Base-by-base conservation (phyloP, 2,329 filamentous ascomycete genomes). In the Aspergillus piperis region DNA sequence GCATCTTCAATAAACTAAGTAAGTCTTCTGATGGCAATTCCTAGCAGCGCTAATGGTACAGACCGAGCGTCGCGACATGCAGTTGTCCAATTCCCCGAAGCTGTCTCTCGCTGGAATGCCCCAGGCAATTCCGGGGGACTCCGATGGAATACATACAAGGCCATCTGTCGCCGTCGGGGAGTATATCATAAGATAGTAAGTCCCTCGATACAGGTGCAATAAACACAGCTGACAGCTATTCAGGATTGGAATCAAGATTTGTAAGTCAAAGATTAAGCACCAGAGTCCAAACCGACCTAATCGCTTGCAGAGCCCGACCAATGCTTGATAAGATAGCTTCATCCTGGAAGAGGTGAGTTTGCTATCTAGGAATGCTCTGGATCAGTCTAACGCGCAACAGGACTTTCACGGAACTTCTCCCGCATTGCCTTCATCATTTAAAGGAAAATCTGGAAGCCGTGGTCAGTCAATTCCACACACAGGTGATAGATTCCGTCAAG, bases 81-180 rank as follows among this genome's bases (percentile, higher is more conserved):
- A 36, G 61, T 59, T 17, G 53, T 65, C 36, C 58, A 65, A 57
- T 77, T 78, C 10, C 67, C 65, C 8, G 32, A 61, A 8, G 78
- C 73, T n/a, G 75, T 74, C 8, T 58, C 59, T 13, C 67, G 72
- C n/a, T 83, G 80, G 80, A 75, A 75, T 8, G 67, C 68, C 5
- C 70, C 69, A 42, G 76, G 71, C 30, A 39, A 62, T 13, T 68
- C 73, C 32, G 84, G 84, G 10, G 84, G 84, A 1, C 70, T 84
- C 11, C 65, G 69, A 36, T 87, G 76, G 73, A 25, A 72, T 2
- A 86, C 85, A 0, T 88, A 87, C 65, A 84, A 82, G 69, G 86
- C 86, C 8, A 78, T 83, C 2, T 82, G 82, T 54, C 75, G 82
- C 42, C 78, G 84, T 48, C 66, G 80, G 57, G 85, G 83, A 5